These are phyloP conservation scores for Parathielavia appendiculata DNA, from an alignment of 495 filamentous ascomycete species.

Conservation along the genomic window DNA sequence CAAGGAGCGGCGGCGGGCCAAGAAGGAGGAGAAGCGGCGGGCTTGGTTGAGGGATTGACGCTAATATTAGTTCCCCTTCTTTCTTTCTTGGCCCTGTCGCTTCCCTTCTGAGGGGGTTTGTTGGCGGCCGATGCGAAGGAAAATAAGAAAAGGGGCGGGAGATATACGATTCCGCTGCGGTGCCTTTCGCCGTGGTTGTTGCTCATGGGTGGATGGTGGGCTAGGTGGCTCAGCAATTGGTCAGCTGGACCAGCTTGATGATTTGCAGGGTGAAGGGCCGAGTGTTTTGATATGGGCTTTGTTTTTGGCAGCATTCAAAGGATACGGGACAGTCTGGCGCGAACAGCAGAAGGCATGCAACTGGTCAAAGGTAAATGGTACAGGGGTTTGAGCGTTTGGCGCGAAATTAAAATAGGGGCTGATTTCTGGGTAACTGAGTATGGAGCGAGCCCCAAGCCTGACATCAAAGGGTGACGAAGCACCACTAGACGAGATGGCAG, in stretches of 20 bases:
- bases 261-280: too few relatives aligned
- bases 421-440: neutral
- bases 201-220: too few relatives aligned
- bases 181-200: too few relatives aligned
- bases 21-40: conserved; percentile 90
- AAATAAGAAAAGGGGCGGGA: too few relatives aligned
- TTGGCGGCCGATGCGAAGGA: neutral
- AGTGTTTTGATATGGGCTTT: neutral
- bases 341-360: neutral
- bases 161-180: too few relatives aligned
- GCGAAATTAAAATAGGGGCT: neutral
- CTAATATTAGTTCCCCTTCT: neutral
- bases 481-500: too few relatives aligned
- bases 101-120: neutral
- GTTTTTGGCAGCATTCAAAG: conserved; percentile 5
- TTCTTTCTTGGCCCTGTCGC: neutral
- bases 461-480: too few relatives aligned
- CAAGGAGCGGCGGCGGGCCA: conserved; percentile 63
- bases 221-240: too few relatives aligned
- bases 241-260: neutral
- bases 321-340: neutral
- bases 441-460: too few relatives aligned
- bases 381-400: conserved; percentile 11
- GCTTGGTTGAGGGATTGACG: conserved; percentile 82
- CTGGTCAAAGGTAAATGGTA: neutral